phyloP scores from a whole-genome alignment of 164 flowering plant genomes.

The Macadamia integrifolia region DNA sequence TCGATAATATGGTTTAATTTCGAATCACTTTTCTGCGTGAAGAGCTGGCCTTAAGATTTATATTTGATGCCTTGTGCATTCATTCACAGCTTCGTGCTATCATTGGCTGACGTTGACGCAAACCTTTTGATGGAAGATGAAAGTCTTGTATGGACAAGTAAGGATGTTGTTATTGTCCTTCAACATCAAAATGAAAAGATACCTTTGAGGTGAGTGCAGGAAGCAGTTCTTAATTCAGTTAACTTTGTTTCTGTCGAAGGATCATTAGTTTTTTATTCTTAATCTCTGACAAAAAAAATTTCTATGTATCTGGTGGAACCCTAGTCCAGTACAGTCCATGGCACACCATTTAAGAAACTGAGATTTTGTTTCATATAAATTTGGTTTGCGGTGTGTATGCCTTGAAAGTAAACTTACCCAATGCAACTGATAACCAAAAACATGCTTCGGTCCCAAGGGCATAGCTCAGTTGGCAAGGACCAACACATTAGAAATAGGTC shows the following conservation, averaged over 20 bases:
- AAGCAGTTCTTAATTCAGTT: background rate
- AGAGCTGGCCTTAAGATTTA: background rate
- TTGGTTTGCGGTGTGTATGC: too few species aligned
- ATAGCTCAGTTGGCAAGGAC: too few species aligned
- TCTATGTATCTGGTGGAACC: background rate
- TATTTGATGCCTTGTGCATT: background rate
- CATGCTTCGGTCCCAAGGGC: too few species aligned
- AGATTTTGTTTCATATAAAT: too few species aligned
- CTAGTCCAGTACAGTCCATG: background rate
- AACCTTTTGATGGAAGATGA: constrained; percentile 97
- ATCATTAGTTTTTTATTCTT: background rate
- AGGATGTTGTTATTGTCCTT: constrained; percentile 93
- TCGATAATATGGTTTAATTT: background rate
- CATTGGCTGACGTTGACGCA: constrained; percentile 85
- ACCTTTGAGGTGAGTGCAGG: constrained; percentile 62
- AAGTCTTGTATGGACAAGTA: constrained; percentile 93
- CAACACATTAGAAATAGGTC: too few species aligned
- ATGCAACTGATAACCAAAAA: too few species aligned
- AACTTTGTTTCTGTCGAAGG: background rate
- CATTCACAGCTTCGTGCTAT: constrained; percentile 74
- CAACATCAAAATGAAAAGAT: constrained; percentile 84
- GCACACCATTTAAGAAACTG: too few species aligned
- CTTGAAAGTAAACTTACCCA: too few species aligned
- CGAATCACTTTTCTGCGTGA: background rate
- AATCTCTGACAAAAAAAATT: too few species aligned